These are phyloP conservation scores for Phytophthora pisi DNA, from an alignment of 352 stramenopile genomes.

Conservation along the genomic window DNA sequence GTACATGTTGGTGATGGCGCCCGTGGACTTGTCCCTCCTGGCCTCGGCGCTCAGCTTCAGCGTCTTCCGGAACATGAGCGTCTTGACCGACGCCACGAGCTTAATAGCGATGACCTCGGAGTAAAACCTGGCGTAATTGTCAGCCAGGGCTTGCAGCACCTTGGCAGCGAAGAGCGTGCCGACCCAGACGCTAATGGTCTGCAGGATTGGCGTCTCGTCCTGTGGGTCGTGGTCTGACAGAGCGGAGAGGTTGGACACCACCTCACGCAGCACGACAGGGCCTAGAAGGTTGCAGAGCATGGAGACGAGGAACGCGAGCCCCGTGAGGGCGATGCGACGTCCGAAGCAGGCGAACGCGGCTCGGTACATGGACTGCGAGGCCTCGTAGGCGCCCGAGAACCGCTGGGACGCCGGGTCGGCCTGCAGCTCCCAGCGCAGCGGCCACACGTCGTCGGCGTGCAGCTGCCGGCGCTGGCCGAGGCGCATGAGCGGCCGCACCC, in stretches of 20 bases:
- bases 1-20: conserved; percentile 70
- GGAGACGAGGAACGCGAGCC: conserved; percentile 47
- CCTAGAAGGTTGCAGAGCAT: conserved; percentile 63
- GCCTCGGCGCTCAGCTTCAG: conserved; percentile 50
- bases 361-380: conserved; percentile 36
- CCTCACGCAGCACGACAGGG: conserved; percentile 46
- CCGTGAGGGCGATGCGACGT: conserved; percentile 42
- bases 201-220: conserved; percentile 28
- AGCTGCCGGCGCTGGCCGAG: conserved; percentile 56
- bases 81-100: conserved; percentile 56
- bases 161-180: conserved; percentile 48
- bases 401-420: conserved; percentile 26
- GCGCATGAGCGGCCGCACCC: conserved; percentile 54
- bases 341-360: conserved; percentile 47
- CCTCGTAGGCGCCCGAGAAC: conserved; percentile 36
- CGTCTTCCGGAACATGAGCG: conserved; percentile 60
- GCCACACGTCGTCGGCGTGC: conserved; percentile 48
- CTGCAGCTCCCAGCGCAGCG: conserved; percentile 37
- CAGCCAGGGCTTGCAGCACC: conserved; percentile 60
- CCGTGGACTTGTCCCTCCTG: conserved; percentile 50
- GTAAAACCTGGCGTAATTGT: conserved; percentile 54
- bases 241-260: conserved; percentile 42
- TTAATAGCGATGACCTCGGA: conserved; percentile 63
- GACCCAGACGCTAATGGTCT: conserved; percentile 41
- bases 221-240: conserved; percentile 21